These are phyloP conservation scores for Hanseniaspora meyeri DNA, from an alignment of 805 yeast species.

Conservation along the genomic window DNA sequence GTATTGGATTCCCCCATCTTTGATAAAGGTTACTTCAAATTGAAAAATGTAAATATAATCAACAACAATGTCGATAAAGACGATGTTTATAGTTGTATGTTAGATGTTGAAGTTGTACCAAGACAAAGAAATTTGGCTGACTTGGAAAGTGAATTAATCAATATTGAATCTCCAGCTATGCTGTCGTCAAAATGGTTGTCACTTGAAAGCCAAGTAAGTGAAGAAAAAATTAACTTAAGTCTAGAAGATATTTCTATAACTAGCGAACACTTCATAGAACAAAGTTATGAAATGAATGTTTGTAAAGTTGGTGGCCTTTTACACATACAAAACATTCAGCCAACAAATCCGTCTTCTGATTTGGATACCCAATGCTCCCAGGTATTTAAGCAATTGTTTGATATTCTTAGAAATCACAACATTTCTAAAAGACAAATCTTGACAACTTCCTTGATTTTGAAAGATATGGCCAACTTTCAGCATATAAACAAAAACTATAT, in stretches of 20 bases:
- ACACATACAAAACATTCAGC: slow-evolving; percentile 35
- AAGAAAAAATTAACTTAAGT: not conserved
- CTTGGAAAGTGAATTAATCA: slow-evolving; percentile 28
- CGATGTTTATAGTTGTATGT: slow-evolving; percentile 57
- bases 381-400: slow-evolving; percentile 36
- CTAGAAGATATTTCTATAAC: not conserved
- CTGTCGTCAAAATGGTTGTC: slow-evolving; percentile 21
- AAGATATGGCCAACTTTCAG: slow-evolving; percentile 53
- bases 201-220: slow-evolving; percentile 10
- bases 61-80: slow-evolving; percentile 34
- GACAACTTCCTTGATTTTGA: slow-evolving; percentile 47
- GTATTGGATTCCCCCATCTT: slow-evolving; percentile 88
- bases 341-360: slow-evolving; percentile 19
- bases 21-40: slow-evolving; percentile 29
- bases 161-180: slow-evolving; percentile 26
- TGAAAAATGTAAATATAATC: slow-evolving; percentile 23
- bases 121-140: slow-evolving; percentile 22
- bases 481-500: slow-evolving; percentile 51
- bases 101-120: slow-evolving; percentile 41
- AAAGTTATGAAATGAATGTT: slow-evolving; percentile 12
- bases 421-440: slow-evolving; percentile 39
- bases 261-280: not conserved
- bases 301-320: slow-evolving; percentile 25
- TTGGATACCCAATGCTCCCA: slow-evolving; percentile 37
- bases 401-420: slow-evolving; percentile 25